Conservation (phyloP, 108 stramenopile species). For the Discostella stelligeroides region DNA sequence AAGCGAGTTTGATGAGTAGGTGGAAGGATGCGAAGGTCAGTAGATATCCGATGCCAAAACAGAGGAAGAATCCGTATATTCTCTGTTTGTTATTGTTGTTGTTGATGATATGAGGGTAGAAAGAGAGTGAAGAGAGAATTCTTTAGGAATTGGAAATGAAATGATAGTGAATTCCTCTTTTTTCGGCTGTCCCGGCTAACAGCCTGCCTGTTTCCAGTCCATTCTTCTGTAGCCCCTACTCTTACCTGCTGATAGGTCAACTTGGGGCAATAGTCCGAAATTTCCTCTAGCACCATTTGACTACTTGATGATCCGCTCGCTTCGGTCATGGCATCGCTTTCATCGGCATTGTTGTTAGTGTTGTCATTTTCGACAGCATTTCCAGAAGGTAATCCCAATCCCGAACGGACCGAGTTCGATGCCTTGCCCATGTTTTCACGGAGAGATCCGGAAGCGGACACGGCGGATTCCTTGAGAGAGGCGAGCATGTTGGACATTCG, state of each 20-base stretch:
- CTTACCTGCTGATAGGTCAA: slow-evolving; percentile 80
- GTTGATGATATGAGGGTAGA: neutral
- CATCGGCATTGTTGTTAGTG: slow-evolving; percentile 9
- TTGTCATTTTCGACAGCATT: slow-evolving; percentile 6
- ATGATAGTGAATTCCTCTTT: no score
- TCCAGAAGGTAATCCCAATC: slow-evolving; percentile 23
- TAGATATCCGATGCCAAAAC: slow-evolving; percentile 78
- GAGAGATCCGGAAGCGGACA: slow-evolving; percentile 13
- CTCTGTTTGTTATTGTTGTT: slow-evolving; percentile 25
- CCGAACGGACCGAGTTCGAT: slow-evolving; percentile 10
- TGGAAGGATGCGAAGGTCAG: slow-evolving; percentile 84
- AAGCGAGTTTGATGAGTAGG: slow-evolving; percentile 76
- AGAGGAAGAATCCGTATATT: slow-evolving; percentile 66
- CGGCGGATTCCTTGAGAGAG: slow-evolving; percentile 38
- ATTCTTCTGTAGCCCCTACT: no score
- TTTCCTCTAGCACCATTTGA: slow-evolving; percentile 55
- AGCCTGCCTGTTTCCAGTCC: no score
- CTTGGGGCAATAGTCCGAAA: slow-evolving; percentile 77
- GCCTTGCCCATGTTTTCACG: slow-evolving; percentile 27
- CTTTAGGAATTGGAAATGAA: no score
- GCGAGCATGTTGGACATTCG: slow-evolving; percentile 27
- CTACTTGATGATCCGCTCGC: neutral
- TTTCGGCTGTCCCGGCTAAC: no score
- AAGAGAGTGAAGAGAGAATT: neutral
- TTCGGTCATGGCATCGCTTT: slow-evolving; percentile 31